A percentile compares a stretch with the other conserved stretches of the same genome.
These are phyloP conservation scores for Pythium apleroticum DNA, from an alignment of 352 stramenopile species.

Conservation along the genomic window DNA sequence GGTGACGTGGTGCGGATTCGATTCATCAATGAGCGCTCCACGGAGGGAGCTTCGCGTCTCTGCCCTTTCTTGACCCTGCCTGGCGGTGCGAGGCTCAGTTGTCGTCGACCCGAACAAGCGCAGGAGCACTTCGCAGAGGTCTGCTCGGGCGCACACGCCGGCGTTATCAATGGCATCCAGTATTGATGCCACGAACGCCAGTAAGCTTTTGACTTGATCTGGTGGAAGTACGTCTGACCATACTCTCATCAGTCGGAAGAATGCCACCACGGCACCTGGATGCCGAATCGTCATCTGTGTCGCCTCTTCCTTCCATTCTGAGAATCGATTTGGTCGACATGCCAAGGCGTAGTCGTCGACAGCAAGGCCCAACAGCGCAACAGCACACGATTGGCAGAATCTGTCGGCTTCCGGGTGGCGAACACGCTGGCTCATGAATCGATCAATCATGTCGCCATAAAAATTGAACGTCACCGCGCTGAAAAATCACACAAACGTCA, in stretches of 20 bases:
- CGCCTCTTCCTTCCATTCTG: not conserved
- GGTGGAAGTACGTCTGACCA: constrained; percentile 14
- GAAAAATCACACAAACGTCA: not conserved
- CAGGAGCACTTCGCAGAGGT: constrained; percentile 21
- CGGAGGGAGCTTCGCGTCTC: not conserved
- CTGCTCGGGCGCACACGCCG: not conserved
- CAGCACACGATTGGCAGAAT: not conserved
- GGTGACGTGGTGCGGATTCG: constrained; percentile 1
- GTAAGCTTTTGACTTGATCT: constrained; percentile 9
- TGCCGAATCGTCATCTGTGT: constrained; percentile 7
- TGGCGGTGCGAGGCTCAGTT: not conserved
- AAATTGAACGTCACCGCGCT: constrained; percentile 28
- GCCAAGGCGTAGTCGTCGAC: constrained; percentile 16
- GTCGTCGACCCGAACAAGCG: constrained; percentile 13
- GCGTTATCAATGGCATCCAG: constrained; percentile 29
- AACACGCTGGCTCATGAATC: not conserved
- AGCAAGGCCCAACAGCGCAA: constrained; percentile 14
- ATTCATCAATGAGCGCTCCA: constrained; percentile 14
- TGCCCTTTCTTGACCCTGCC: not conserved
- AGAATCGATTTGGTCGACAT: not conserved
- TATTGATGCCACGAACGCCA: constrained; percentile 3
- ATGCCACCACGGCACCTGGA: constrained; percentile 17
- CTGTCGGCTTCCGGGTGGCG: not conserved
- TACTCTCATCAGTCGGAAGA: constrained; percentile 25
- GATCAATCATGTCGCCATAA: constrained; percentile 33